Evolutionary conservation across 768 basidiomycete species (phyloP).

Genomic region (Chiua virens): DNA sequence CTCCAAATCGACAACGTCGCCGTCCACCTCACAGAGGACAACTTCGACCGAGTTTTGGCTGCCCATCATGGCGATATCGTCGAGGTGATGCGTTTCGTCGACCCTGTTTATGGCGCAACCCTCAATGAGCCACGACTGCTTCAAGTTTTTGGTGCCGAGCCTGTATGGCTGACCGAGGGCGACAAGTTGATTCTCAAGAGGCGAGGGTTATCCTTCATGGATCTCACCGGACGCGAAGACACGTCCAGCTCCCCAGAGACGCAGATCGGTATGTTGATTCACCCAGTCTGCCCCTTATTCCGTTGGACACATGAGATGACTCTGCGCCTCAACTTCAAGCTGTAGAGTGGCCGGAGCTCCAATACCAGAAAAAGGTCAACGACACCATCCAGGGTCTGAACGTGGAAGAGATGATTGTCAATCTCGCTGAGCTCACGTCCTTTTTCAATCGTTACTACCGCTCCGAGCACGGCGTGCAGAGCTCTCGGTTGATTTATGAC

Average conservation of each 20-base stretch:
- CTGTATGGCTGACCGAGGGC: constrained; percentile 19
- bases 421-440: constrained; percentile 36
- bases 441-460: constrained; percentile 35
- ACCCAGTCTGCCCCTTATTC: constrained; percentile 4
- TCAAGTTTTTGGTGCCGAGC: constrained; percentile 13
- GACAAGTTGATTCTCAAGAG: constrained; percentile 13
- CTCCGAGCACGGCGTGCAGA: constrained; percentile 38
- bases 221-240: constrained; percentile 7
- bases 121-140: constrained; percentile 21
- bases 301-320: neutral
- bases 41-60: constrained; percentile 7
- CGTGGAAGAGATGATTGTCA: constrained; percentile 34
- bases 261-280: neutral
- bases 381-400: neutral
- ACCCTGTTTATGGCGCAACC: constrained; percentile 11
- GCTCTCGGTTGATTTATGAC: constrained; percentile 40
- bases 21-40: neutral
- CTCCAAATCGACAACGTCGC: neutral
- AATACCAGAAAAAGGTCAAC: constrained; percentile 14
- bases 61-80: constrained; percentile 13
- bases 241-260: neutral
- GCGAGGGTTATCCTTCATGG: constrained; percentile 10
- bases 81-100: constrained; percentile 16
- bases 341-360: constrained; percentile 20
- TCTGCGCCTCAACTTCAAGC: neutral